Evolutionary conservation across 2,329 filamentous ascomycete genomes (phyloP), one percentile per base, ranked within the genome.

Genomic region (Alternaria triticina): DNA sequence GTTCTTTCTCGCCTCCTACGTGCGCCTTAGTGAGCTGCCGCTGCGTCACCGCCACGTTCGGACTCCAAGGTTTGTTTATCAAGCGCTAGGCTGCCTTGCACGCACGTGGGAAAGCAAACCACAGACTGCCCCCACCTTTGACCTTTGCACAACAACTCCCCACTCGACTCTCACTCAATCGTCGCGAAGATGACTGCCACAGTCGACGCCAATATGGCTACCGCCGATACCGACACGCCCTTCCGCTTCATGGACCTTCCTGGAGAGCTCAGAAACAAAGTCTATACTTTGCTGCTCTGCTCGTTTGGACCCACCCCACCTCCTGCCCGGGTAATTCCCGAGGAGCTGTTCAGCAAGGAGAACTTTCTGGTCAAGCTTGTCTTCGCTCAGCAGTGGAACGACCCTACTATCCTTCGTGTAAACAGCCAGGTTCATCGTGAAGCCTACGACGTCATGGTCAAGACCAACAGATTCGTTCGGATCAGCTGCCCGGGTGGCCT

Each of bases 231-330:
- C 10, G 5, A 25, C 2, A 1, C 45, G n/a, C 17, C 27, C 28
- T 47, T 61, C 40, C 61, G 64, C 20, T 69, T 70, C 49, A 47
- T 54, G 27, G 61, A 65, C 20, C 50, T 67, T 10, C 68, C 66
- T 4, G 36, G 56, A 33, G 68, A 67, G 20, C 59, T 69, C 6
- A 58, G 68, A 6, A 52, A 69, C 27, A 64, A 66, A 17, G 55
- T 70, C 7, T 70, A 67, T 23, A 45, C 64, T 67, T 11, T 70
- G 58, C 54, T 28, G 3, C 15, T 49, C 25, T 40, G 36, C n/a
- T 40, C 36, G n/a, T 40, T 40, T 2, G 36, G 36, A 40, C 36
- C 36, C 1, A 3, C 36, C 36, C 36, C 36, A 40, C 0, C 0
- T 10, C 36, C 36, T 0, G 0, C 0, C 33, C 33, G 0, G 2